A percentile compares a stretch with the other conserved stretches of the same genome.
Conservation (phyloP, 1,284 basidiomycete species). For the Papiliotrema terrestris region DNA sequence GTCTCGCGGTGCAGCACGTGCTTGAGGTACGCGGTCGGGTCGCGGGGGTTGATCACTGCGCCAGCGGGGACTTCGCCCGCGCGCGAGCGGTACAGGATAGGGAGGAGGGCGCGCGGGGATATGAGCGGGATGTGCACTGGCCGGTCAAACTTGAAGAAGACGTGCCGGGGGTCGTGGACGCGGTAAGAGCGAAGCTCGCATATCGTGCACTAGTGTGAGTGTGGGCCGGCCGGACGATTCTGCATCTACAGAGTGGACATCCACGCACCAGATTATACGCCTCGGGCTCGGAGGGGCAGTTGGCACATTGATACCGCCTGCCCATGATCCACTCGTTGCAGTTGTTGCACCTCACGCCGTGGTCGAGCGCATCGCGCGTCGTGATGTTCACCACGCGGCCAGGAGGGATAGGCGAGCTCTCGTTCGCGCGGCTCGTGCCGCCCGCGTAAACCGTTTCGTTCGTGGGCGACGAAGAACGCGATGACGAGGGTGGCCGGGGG, state of each 20-base stretch:
- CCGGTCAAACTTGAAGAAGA: conserved; percentile 79
- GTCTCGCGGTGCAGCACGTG: conserved; percentile 59
- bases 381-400: conserved; percentile 5
- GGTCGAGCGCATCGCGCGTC: conserved; percentile 38
- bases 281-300: conserved; percentile 46
- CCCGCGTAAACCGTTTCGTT: conserved; percentile 44
- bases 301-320: conserved; percentile 48
- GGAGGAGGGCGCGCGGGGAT: conserved; percentile 60
- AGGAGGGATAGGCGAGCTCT: conserved; percentile 1
- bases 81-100: conserved; percentile 63
- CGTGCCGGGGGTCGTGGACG: conserved; percentile 73
- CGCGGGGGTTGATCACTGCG: conserved; percentile 57
- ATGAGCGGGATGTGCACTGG: conserved; percentile 69
- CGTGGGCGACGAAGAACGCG: conserved; percentile 39
- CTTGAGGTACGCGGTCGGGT: conserved; percentile 64
- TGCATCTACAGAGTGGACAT: neutral
- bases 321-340: conserved; percentile 48
- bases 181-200: conserved; percentile 75
- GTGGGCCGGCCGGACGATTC: too few relatives aligned
- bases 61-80: conserved; percentile 57
- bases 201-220: conserved; percentile 60
- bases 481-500: conserved; percentile 1
- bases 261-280: conserved; percentile 43
- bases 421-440: neutral
- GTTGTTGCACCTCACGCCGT: conserved; percentile 35